Evolutionary conservation across 1,139 yeast species (phyloP).

Genomic region (Candida sp.): DNA sequence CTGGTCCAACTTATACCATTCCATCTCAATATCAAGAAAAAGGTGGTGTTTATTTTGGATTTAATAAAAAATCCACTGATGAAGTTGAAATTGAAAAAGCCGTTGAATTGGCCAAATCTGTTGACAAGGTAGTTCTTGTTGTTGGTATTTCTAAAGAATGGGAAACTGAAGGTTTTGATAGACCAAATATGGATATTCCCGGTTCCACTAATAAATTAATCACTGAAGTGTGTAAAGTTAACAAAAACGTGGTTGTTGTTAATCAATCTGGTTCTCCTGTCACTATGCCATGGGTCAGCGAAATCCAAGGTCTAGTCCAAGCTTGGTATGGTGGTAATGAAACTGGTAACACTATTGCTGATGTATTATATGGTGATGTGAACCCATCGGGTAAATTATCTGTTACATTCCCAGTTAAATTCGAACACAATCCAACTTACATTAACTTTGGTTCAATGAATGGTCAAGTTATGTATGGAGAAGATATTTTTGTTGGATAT

Average conservation of each 20-base stretch:
- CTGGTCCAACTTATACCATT: conserved; percentile 37
- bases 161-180: conserved; percentile 36
- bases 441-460: conserved; percentile 31
- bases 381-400: conserved; percentile 30
- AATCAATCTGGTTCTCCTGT: conserved; percentile 66
- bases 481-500: conserved; percentile 59
- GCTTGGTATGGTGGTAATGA: conserved; percentile 41
- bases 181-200: conserved; percentile 39
- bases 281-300: conserved; percentile 52
- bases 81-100: conserved; percentile 24
- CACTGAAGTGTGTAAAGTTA: conserved; percentile 41
- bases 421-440: conserved; percentile 44
- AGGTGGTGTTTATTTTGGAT: conserved; percentile 34
- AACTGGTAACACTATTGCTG: conserved; percentile 21
- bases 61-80: conserved; percentile 15
- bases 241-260: conserved; percentile 51
- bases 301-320: conserved; percentile 48
- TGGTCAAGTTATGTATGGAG: conserved; percentile 54
- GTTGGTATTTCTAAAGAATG: conserved; percentile 38
- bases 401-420: conserved; percentile 43
- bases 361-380: conserved; percentile 20
- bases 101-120: conserved; percentile 24
- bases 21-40: conserved; percentile 19
- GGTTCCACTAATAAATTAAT: conserved; percentile 46
- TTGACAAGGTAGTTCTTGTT: conserved; percentile 39